Conservation (phyloP, 73 alveolate species). For the Paramecium pentaurelia region DNA sequence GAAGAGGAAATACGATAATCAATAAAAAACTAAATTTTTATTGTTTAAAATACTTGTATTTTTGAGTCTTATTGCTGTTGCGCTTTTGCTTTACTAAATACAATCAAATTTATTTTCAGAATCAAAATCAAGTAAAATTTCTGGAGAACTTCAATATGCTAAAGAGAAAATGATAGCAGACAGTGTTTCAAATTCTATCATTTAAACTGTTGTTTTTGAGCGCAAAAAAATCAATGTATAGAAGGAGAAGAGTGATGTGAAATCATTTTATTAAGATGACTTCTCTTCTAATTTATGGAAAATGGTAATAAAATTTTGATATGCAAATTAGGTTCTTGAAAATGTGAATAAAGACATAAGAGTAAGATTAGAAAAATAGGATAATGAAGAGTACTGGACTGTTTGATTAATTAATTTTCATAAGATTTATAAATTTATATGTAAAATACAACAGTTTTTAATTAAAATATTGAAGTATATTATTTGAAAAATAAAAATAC, state of each 20-base stretch:
- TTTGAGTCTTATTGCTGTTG: background rate
- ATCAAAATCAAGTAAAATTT: background rate
- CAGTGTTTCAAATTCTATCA: background rate
- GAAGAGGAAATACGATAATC: background rate
- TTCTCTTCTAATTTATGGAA: background rate
- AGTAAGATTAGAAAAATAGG: background rate
- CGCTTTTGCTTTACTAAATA: background rate
- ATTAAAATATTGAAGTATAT: background rate
- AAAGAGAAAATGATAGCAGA: background rate
- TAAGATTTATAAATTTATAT: background rate
- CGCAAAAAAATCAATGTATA: background rate
- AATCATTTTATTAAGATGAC: background rate
- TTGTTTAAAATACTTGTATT: background rate
- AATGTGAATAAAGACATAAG: background rate
- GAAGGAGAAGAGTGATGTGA: background rate
- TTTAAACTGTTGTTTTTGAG: background rate
- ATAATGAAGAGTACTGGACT: background rate
- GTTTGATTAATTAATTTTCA: background rate
- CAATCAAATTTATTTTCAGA: background rate
- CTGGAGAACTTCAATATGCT: background rate
- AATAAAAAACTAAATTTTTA: background rate
- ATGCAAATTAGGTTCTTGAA: background rate
- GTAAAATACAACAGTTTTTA: background rate
- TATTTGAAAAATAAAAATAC: slow-evolving; percentile 1
- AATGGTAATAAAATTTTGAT: background rate